phyloP scores from a whole-genome alignment of 306 rosid genomes.

The Delonix regia region DNA sequence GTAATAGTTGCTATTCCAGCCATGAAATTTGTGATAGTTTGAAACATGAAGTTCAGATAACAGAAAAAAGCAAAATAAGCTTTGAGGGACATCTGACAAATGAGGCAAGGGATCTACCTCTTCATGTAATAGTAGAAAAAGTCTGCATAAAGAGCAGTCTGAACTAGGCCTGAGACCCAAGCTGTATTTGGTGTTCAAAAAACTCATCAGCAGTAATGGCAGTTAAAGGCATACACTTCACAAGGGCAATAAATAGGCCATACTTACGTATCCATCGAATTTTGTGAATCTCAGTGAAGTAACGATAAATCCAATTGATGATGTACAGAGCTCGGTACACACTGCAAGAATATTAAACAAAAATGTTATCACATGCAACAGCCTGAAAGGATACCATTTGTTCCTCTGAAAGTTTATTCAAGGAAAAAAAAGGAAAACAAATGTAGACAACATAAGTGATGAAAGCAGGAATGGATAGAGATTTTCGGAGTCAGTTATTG shows the following conservation, averaged over 20 bases:
- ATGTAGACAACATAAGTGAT: no score
- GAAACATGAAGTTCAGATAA: background rate
- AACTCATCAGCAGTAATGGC: background rate
- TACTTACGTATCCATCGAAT: constrained; percentile 21
- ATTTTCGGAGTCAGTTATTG: no score
- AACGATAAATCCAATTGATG: constrained; percentile 20
- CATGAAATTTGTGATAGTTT: background rate
- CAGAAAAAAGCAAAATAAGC: background rate
- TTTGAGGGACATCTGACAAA: background rate
- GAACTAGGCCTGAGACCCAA: constrained; percentile 52
- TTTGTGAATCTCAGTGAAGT: constrained; percentile 22
- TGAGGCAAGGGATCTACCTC: constrained; percentile 32
- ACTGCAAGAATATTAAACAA: background rate
- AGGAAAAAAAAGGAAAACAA: no score
- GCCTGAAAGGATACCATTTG: no score
- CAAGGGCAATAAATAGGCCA: background rate
- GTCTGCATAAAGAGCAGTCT: constrained; percentile 52
- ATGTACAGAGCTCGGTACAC: constrained; percentile 12
- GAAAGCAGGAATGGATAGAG: no score
- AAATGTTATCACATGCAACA: background rate
- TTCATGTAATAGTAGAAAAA: constrained; percentile 48
- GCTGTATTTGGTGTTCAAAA: constrained; percentile 34
- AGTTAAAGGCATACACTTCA: background rate
- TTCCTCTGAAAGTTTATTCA: no score
- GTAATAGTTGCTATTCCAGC: background rate